A percentile compares a stretch with the other conserved stretches of the same genome.
Conservation (phyloP, 2,329 filamentous ascomycete genomes). For the Aspergillus amoenus region DNA sequence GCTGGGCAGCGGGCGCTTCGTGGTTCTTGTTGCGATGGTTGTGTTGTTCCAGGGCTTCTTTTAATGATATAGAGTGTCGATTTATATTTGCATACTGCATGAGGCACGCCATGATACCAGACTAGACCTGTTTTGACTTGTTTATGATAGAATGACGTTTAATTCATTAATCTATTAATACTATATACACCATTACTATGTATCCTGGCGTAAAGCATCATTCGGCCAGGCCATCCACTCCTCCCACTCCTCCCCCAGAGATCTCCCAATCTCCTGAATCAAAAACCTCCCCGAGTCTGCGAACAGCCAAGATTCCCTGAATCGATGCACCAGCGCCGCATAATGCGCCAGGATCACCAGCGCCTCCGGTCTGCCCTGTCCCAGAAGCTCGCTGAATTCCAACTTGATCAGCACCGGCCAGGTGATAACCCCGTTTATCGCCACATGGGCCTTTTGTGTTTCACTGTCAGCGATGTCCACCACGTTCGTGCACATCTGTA, state of each 20-base stretch:
- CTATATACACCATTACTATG: no score
- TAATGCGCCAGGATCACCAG: conserved; percentile 40
- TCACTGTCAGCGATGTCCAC: neutral
- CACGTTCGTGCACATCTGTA: conserved; percentile 12
- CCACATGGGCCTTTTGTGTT: neutral
- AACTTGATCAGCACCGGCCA: neutral
- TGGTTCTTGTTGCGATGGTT: neutral
- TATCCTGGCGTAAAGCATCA: no score
- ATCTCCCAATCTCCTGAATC: conserved; percentile 18
- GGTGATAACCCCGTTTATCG: neutral
- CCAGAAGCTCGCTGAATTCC: conserved; percentile 29
- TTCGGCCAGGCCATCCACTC: conserved; percentile 3
- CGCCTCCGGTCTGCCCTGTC: conserved; percentile 32
- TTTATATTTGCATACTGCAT: neutral
- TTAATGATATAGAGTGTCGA: neutral
- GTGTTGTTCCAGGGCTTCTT: neutral
- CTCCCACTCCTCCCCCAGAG: conserved; percentile 24
- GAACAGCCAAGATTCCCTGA: conserved; percentile 34
- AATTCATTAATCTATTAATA: no score
- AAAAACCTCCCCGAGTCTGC: conserved; percentile 27
- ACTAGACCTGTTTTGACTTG: neutral
- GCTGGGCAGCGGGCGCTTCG: neutral
- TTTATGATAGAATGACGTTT: neutral
- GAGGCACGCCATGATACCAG: neutral
- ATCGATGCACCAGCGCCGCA: conserved; percentile 34